These are phyloP conservation scores for Amphirosellinia nigrospora DNA, from an alignment of 495 filamentous ascomycete genomes.

Conservation along the genomic window DNA sequence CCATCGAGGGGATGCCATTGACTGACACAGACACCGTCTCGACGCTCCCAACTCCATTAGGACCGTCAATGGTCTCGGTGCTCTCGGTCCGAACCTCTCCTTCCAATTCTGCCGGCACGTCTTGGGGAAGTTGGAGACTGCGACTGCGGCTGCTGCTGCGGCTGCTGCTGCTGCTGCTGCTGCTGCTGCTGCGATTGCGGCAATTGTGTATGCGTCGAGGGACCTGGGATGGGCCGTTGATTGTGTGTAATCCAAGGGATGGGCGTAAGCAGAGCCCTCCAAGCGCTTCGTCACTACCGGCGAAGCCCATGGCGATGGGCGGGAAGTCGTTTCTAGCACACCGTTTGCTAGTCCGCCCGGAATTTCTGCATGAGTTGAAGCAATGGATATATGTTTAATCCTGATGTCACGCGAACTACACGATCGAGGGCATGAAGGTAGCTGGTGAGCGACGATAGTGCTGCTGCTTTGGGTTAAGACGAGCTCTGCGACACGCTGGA, in stretches of 20 bases:
- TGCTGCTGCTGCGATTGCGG: conserved; percentile 33
- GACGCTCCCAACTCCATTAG: conserved; percentile 70
- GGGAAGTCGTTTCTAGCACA: conserved; percentile 68
- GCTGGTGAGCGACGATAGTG: conserved; percentile 83
- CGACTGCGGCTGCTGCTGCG: conserved; percentile 24
- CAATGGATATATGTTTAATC: conserved; percentile 80
- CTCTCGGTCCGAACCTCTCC: conserved; percentile 66
- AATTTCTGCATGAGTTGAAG: conserved; percentile 60
- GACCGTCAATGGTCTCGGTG: conserved; percentile 73
- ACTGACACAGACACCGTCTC: conserved; percentile 74
- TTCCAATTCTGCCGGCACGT: conserved; percentile 48
- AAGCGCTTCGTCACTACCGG: conserved; percentile 83
- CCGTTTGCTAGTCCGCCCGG: conserved; percentile 61
- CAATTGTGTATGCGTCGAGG: conserved; percentile 9
- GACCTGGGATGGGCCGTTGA: conserved; percentile 28
- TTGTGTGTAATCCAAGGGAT: conserved; percentile 79
- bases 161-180: no score
- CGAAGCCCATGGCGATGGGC: conserved; percentile 55
- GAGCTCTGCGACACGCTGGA: conserved; percentile 94
- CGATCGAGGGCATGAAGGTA: conserved; percentile 92
- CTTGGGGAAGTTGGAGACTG: conserved; percentile 32
- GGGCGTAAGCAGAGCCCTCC: conserved; percentile 89
- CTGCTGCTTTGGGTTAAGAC: conserved; percentile 75
- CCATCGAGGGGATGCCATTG: conserved; percentile 63
- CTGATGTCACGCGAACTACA: conserved; percentile 88